Evolutionary conservation across 345 rosid genomes (phyloP), one percentile per base, ranked within the genome.

Genomic region (Hibiscus syriacus): DNA sequence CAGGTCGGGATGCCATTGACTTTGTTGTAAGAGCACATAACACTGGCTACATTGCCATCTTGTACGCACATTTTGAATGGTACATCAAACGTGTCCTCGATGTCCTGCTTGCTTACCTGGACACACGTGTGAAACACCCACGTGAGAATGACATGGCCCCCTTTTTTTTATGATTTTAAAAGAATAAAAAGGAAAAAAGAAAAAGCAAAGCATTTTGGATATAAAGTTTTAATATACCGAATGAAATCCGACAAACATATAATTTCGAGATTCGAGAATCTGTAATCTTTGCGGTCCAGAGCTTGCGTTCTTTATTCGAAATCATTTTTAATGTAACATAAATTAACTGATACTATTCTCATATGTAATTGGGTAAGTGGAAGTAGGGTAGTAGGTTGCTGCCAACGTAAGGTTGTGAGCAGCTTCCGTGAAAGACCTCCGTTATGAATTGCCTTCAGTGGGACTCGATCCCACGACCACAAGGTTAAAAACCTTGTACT

Each of bases 21-120:
- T 54, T 89, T 83, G 48, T 90, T 93, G 75, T 93, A 93, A 5
- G 98, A 87, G 79, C 96, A 93, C 97, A 89, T 90, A 6, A 93
- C 85, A 63, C 98, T 87, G 20, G 94, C 95, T 11, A 85, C 96
- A 57, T 86, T 82, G 0, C 91, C 98, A 55, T 93, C 94, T 69
- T 70, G 77, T 4, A 93, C 93, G 38, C 97, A 93, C 80, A 86
- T 87, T 58, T 78, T 77, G 79, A 93, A 88, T 8, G 95, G 97
- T 16, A 84, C 90, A 9, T 89, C 79, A 68, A 74, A 93, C 34
- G 97, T 90, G 38, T 90, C 98, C 64, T 67, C 92, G 17, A 93
- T 70, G 66, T 90, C 97, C 73, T 93, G 96, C 66, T 79, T 82
- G 66, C 92, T 87, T 58, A 93, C 97, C 94, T 92, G 70, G 27